phyloP scores from a whole-genome alignment of 2,329 filamentous ascomycete species.

The Apiospora kogelbergensis region DNA sequence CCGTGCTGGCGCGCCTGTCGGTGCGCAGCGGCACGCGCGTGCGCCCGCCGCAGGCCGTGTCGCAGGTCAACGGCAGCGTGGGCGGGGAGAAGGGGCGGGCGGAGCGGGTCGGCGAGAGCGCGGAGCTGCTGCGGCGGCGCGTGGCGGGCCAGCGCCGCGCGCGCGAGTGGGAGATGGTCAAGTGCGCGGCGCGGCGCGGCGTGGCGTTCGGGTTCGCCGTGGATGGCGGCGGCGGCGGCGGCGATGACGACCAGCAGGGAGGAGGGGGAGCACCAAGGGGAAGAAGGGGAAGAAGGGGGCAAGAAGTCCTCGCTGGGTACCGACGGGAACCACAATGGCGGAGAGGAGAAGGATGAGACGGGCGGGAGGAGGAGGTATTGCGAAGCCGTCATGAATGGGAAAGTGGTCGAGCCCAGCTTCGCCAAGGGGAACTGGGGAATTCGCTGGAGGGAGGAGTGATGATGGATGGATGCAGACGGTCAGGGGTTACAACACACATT shows the following conservation, averaged over 20 bases:
- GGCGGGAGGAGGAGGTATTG: conserved; percentile 41
- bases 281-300: conserved; percentile 7
- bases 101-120: conserved; percentile 51
- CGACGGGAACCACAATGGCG: conserved; percentile 6
- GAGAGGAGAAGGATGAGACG: neutral
- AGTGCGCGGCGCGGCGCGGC: conserved; percentile 50
- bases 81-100: conserved; percentile 55
- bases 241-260: neutral
- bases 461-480: too few relatives aligned
- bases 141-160: conserved; percentile 47
- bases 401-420: conserved; percentile 59
- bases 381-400: conserved; percentile 59
- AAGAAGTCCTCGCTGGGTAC: conserved; percentile 15
- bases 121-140: conserved; percentile 49
- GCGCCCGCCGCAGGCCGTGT: conserved; percentile 36
- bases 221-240: neutral
- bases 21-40: conserved; percentile 37
- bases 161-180: conserved; percentile 36
- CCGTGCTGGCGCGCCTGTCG: conserved; percentile 31
- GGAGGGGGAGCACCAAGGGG: neutral
- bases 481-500: neutral
- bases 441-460: conserved; percentile 49
- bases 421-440: conserved; percentile 62
- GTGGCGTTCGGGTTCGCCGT: conserved; percentile 53
- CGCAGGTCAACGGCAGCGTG: conserved; percentile 56